Conservation (phyloP, 2,329 filamentous ascomycete genomes). For the Aciculosporium take region DNA sequence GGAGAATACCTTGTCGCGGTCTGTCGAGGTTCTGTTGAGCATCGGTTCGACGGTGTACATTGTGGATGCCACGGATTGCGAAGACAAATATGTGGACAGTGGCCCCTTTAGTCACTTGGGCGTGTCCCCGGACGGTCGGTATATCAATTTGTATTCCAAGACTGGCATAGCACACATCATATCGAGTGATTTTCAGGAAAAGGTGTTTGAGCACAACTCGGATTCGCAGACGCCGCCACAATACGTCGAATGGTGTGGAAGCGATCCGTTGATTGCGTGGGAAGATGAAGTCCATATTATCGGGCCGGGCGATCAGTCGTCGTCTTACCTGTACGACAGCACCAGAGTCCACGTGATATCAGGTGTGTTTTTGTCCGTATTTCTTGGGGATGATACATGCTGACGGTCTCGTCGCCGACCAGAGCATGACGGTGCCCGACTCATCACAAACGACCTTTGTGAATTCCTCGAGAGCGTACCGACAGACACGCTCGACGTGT, state of each 20-base stretch:
- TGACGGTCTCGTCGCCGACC: constrained; percentile 4
- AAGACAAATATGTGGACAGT: constrained; percentile 80
- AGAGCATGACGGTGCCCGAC: constrained; percentile 71
- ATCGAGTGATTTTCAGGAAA: constrained; percentile 85
- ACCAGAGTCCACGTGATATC: constrained; percentile 78
- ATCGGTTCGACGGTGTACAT: constrained; percentile 74
- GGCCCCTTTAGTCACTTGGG: constrained; percentile 84
- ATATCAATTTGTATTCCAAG: constrained; percentile 73
- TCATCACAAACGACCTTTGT: constrained; percentile 88
- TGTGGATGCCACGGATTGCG: constrained; percentile 76
- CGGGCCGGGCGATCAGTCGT: constrained; percentile 64
- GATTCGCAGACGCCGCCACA: constrained; percentile 72
- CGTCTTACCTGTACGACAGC: constrained; percentile 76
- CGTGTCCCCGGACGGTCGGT: constrained; percentile 82
- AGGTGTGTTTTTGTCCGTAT: constrained; percentile 35
- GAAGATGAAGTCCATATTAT: constrained; percentile 95
- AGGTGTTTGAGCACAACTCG: constrained; percentile 83
- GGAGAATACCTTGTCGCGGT: constrained; percentile 74
- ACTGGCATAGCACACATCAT: constrained; percentile 84
- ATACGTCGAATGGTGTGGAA: constrained; percentile 90
- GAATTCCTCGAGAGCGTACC: constrained; percentile 95
- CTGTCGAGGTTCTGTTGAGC: constrained; percentile 82
- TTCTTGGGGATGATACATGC: neutral
- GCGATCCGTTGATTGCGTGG: constrained; percentile 90
- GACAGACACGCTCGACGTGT: constrained; percentile 73